Percentiles rank a stretch among this genome's conserved stretches.
Evolutionary conservation across 1,139 yeast genomes (phyloP).

Genomic region (Nematodospora anomalae): DNA sequence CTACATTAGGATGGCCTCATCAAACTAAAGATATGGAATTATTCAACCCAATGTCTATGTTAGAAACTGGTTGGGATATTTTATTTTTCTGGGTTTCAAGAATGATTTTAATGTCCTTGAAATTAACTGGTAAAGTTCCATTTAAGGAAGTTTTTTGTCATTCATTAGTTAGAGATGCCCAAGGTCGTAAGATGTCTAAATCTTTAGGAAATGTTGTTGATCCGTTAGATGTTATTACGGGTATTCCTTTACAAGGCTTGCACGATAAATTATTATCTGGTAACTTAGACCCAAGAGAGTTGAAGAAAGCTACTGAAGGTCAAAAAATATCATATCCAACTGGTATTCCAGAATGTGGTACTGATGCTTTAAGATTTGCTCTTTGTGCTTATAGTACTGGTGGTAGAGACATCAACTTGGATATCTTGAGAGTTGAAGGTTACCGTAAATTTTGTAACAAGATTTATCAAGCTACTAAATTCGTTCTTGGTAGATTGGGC

Average conservation of each 20-base stretch:
- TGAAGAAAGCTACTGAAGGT: constrained; percentile 84
- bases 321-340: constrained; percentile 90
- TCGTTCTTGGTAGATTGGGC: constrained; percentile 91
- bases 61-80: constrained; percentile 99
- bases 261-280: constrained; percentile 78
- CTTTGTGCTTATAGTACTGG: constrained; percentile 98
- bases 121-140: constrained; percentile 88
- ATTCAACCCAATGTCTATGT: constrained; percentile 87
- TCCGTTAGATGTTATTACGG: constrained; percentile 90
- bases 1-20: constrained; percentile 95
- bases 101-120: constrained; percentile 89
- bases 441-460: constrained; percentile 99
- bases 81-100: constrained; percentile 98
- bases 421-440: constrained; percentile 95
- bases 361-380: constrained; percentile 97
- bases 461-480: constrained; percentile 98
- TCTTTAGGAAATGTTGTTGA: constrained; percentile 95
- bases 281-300: constrained; percentile 87
- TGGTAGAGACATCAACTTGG: constrained; percentile 96
- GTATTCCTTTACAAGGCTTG: constrained; percentile 76
- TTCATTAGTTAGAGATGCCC: constrained; percentile 97
- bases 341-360: constrained; percentile 99
- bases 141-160: constrained; percentile 97
- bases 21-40: constrained; percentile 69
- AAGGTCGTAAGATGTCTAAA: constrained; percentile 98